phyloP scores from a whole-genome alignment of 108 stramenopile genomes.

The Pseudonitzschia delicatissima region DNA sequence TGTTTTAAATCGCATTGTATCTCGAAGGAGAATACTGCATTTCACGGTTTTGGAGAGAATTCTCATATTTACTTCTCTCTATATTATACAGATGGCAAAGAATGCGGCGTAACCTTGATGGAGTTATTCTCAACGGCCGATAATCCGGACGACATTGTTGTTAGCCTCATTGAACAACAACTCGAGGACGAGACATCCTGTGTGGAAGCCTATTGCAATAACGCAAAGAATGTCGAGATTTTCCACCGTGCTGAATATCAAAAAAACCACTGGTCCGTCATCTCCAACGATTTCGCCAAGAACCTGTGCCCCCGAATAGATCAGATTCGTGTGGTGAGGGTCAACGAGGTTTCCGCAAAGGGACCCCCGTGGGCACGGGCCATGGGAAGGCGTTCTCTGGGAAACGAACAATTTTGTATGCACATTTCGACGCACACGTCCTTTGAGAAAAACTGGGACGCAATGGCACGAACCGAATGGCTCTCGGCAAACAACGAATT shows the following conservation, averaged over 20 bases:
- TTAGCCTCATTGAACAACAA: constrained; percentile 84
- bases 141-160: constrained; percentile 64
- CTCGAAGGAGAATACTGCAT: too few species aligned
- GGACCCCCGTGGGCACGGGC: constrained; percentile 79
- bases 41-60: too few species aligned
- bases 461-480: constrained; percentile 67
- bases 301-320: constrained; percentile 40
- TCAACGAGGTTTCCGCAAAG: constrained; percentile 61
- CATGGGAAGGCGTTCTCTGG: constrained; percentile 70
- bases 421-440: constrained; percentile 92
- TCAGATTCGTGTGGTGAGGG: constrained; percentile 62
- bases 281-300: constrained; percentile 17
- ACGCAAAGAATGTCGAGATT: constrained; percentile 13
- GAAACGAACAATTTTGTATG: constrained; percentile 98
- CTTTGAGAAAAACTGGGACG: constrained; percentile 87
- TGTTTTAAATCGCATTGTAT: too few species aligned
- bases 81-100: constrained; percentile 74
- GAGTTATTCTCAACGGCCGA: constrained; percentile 67
- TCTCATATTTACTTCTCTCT: too few species aligned
- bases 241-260: constrained; percentile 24
- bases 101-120: constrained; percentile 68
- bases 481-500: constrained; percentile 85
- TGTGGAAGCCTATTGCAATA: constrained; percentile 46
- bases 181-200: constrained; percentile 37
- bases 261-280: constrained; percentile 34